Percentiles rank a stretch among this genome's conserved stretches.
These are phyloP conservation scores for Apiotrichum gamsii DNA, from an alignment of 1,284 basidiomycete species.

Conservation along the genomic window DNA sequence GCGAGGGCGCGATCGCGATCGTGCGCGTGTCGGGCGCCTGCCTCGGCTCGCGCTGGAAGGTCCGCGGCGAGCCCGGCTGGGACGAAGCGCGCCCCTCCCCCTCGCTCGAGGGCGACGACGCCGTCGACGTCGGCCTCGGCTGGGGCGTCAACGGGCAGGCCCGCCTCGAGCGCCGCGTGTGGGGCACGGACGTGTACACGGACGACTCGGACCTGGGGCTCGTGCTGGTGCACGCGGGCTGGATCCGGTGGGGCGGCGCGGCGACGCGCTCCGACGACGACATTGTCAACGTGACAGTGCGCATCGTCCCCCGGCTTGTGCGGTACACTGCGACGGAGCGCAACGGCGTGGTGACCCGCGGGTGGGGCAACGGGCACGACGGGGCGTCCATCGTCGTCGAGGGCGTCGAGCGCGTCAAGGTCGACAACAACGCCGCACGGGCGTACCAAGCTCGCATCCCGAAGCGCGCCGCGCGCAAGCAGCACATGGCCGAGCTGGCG, in stretches of 20 bases:
- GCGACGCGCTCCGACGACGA: slow-evolving; percentile 26
- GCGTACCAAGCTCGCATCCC: slow-evolving; percentile 13
- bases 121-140: slow-evolving; percentile 16
- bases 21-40: slow-evolving; percentile 35
- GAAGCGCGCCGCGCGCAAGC: slow-evolving; percentile 15
- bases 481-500: slow-evolving; percentile 17
- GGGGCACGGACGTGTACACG: slow-evolving; percentile 58
- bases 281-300: slow-evolving; percentile 48
- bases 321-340: slow-evolving; percentile 51
- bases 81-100: slow-evolving; percentile 24
- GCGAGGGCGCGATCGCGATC: slow-evolving; percentile 28
- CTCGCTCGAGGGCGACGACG: slow-evolving; percentile 3
- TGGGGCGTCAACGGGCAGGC: slow-evolving; percentile 9
- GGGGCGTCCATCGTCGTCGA: slow-evolving; percentile 53
- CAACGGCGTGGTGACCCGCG: slow-evolving; percentile 50
- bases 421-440: slow-evolving; percentile 22
- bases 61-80: slow-evolving; percentile 43
- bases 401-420: slow-evolving; percentile 46
- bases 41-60: slow-evolving; percentile 34
- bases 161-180: slow-evolving; percentile 44
- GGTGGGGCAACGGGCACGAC: slow-evolving; percentile 56
- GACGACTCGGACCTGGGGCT: slow-evolving; percentile 55
- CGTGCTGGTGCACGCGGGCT: slow-evolving; percentile 53
- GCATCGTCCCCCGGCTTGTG: slow-evolving; percentile 52
- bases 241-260: slow-evolving; percentile 44